phyloP scores from a whole-genome alignment of 176 grass and related monocot genomes.

The Ampelocalamus luodianensis region DNA sequence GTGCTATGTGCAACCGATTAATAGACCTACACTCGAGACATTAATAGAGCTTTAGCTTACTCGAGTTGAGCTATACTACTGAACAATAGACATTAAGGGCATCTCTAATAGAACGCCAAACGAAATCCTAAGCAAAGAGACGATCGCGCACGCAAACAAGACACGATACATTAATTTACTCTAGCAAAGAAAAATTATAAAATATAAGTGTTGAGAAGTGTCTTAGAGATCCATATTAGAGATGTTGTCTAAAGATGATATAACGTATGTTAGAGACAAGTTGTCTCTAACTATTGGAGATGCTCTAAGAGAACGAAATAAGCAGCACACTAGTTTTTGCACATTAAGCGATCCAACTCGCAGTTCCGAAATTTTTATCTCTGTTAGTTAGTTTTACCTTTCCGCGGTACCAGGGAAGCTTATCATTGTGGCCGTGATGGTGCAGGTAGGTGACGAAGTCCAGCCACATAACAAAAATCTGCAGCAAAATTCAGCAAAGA shows the following conservation, averaged over 20 bases:
- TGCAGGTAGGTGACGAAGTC: conserved; percentile 80
- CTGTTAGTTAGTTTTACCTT: conserved; percentile 45
- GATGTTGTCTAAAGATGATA: too few species aligned
- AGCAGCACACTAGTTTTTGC: background rate
- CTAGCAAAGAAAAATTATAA: too few species aligned
- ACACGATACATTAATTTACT: too few species aligned
- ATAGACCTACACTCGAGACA: background rate
- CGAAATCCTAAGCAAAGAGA: too few species aligned
- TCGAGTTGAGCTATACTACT: background rate
- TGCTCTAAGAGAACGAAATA: background rate
- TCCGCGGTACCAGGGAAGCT: conserved; percentile 80
- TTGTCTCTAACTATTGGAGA: too few species aligned
- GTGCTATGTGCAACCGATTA: background rate
- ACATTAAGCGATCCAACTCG: background rate
- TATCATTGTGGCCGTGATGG: conserved; percentile 70
- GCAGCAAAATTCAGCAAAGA: conserved; percentile 23
- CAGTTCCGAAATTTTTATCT: background rate
- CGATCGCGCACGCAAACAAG: too few species aligned
- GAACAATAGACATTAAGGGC: too few species aligned
- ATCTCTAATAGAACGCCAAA: too few species aligned
- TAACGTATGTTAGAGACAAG: too few species aligned
- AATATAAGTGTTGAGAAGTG: too few species aligned
- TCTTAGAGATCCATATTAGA: too few species aligned
- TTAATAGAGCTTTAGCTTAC: background rate
- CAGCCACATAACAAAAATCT: conserved; percentile 84